Evolutionary conservation across 768 basidiomycete species (phyloP).

Genomic region (Naganishia onofrii): DNA sequence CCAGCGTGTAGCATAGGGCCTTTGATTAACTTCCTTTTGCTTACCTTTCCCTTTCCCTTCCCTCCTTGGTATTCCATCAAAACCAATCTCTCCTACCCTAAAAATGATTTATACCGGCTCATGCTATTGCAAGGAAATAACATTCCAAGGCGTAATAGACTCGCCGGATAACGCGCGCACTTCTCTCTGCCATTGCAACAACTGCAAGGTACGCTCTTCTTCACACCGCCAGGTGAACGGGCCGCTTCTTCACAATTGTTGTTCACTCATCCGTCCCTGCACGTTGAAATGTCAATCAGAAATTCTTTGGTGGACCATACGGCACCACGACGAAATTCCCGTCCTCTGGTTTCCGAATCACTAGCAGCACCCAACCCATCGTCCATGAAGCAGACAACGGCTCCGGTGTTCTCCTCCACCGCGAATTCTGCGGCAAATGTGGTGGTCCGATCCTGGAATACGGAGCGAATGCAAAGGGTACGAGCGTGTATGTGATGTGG

Average conservation of each 20-base stretch:
- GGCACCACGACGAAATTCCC: slow-evolving; percentile 16
- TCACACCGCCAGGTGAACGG: not conserved
- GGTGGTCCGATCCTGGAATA: slow-evolving; percentile 17
- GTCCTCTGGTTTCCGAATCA: slow-evolving; percentile 1
- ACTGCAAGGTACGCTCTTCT: slow-evolving; percentile 7
- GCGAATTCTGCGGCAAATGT: slow-evolving; percentile 12
- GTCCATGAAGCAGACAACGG: slow-evolving; percentile 22
- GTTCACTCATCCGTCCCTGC: not conserved
- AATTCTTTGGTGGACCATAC: slow-evolving; percentile 16
- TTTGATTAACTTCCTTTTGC: not conserved
- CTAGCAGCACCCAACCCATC: not conserved
- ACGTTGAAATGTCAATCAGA: not conserved
- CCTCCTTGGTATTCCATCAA: not conserved
- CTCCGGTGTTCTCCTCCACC: slow-evolving; percentile 14
- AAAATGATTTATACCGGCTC: slow-evolving; percentile 22
- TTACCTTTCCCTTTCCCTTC: not conserved
- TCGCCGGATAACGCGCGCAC: slow-evolving; percentile 8
- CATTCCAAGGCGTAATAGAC: slow-evolving; percentile 14
- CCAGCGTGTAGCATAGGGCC: not conserved
- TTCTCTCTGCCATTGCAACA: slow-evolving; percentile 18
- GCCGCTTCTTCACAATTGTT: not conserved
- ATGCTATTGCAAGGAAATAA: slow-evolving; percentile 21
- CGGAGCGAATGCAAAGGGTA: not conserved
- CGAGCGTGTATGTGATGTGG: slow-evolving; percentile 6
- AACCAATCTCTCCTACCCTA: not conserved